Percentiles rank a stretch among this genome's conserved stretches.
These are phyloP conservation scores for Ophiostoma sp. DNA, from an alignment of 2,329 filamentous ascomycete species.

Conservation along the genomic window DNA sequence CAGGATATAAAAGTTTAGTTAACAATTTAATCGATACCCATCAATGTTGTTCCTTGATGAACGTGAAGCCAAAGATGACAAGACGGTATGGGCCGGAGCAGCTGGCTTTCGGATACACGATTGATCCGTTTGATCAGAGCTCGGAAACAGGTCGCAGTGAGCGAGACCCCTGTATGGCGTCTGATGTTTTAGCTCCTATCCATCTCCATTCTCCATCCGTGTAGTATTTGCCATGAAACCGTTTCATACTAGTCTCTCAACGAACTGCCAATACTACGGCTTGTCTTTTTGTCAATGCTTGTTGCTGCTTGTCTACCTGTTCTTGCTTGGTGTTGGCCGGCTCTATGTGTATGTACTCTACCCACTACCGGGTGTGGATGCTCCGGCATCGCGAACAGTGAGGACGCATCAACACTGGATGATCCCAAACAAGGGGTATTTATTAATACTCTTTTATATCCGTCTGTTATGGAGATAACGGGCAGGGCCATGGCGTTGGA, in stretches of 20 bases:
- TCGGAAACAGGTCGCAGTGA: neutral
- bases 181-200: conserved; percentile 10
- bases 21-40: conserved; percentile 8
- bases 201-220: neutral
- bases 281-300: neutral
- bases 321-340: neutral
- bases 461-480: neutral
- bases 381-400: neutral
- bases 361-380: neutral
- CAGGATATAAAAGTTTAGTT: conserved; percentile 10
- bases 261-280: neutral
- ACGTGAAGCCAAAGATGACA: neutral
- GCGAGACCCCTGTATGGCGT: neutral
- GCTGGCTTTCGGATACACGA: neutral
- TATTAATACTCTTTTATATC: neutral
- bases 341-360: neutral
- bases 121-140: conserved; percentile 2
- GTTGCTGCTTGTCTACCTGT: neutral
- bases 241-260: neutral
- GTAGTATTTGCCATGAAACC: neutral
- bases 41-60: neutral
- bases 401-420: conserved; percentile 9
- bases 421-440: conserved; percentile 8
- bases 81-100: neutral
- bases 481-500: neutral